phyloP scores from a whole-genome alignment of 805 yeast genomes.

The Kodamaea fukazawae region DNA sequence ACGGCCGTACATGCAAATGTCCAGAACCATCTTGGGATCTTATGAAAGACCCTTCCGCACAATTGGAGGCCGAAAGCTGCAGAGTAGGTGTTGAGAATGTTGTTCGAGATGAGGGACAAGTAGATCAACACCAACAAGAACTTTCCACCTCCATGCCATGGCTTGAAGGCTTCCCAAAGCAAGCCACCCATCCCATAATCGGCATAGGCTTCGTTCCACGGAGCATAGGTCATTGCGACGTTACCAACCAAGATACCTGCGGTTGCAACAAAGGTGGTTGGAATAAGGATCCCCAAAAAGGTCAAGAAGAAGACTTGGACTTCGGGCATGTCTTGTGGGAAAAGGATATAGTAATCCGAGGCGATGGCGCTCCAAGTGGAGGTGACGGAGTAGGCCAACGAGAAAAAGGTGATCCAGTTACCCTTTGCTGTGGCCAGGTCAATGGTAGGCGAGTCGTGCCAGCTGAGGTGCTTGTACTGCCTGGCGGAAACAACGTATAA shows the following conservation, averaged over 20 bases:
- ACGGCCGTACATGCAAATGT: constrained; percentile 31
- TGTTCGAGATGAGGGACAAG: constrained; percentile 34
- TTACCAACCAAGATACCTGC: constrained; percentile 29
- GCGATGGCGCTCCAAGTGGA: constrained; percentile 90
- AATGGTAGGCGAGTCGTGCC: constrained; percentile 32
- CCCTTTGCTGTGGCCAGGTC: constrained; percentile 51
- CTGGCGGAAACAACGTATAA: constrained; percentile 61
- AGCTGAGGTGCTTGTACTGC: constrained; percentile 38
- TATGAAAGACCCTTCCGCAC: constrained; percentile 24
- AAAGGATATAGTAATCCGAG: constrained; percentile 76
- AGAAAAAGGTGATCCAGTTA: constrained; percentile 69
- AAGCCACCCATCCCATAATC: constrained; percentile 33
- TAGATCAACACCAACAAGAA: constrained; percentile 30
- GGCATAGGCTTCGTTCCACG: constrained; percentile 31
- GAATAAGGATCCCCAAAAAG: constrained; percentile 57
- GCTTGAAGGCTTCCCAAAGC: constrained; percentile 27
- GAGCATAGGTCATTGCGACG: constrained; percentile 30
- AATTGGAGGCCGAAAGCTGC: constrained; percentile 35
- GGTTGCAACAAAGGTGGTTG: constrained; percentile 34
- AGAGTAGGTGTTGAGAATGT: constrained; percentile 37
- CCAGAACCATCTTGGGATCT: constrained; percentile 39
- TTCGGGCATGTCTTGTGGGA: constrained; percentile 69
- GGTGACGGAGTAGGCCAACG: constrained; percentile 73
- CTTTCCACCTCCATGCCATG: constrained; percentile 38
- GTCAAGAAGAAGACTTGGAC: constrained; percentile 56